A percentile compares a stretch with the other conserved stretches of the same genome.
phyloP scores from a whole-genome alignment of 352 stramenopile species.

The Globisporangium canariense region DNA sequence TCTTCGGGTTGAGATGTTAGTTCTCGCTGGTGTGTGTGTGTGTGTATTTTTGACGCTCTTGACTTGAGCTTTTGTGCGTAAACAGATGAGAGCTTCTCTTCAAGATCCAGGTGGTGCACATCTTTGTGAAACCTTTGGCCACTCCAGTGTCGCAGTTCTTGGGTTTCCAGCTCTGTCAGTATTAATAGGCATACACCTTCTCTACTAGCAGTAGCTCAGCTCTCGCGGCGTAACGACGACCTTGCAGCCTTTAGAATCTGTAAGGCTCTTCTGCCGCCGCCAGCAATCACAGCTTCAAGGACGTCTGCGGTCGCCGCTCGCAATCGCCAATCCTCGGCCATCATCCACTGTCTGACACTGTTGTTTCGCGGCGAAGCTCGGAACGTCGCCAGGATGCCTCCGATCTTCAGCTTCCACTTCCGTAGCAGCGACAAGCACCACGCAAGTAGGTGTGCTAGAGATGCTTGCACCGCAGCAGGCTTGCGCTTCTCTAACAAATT shows the following conservation, averaged over 20 bases:
- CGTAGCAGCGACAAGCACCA: slow-evolving; percentile 36
- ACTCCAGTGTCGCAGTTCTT: slow-evolving; percentile 1
- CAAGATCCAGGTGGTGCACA: too few species aligned
- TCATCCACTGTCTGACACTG: neutral
- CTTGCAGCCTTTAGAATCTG: neutral
- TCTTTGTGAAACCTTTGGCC: neutral
- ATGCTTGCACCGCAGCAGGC: neutral
- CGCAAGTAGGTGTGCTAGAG: slow-evolving; percentile 21
- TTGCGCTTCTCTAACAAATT: neutral
- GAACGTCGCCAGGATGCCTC: slow-evolving; percentile 11
- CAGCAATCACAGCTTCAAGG: neutral
- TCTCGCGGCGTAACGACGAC: neutral
- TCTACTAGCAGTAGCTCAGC: neutral
- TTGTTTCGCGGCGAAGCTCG: neutral
- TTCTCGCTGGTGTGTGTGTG: too few species aligned
- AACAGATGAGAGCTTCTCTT: too few species aligned
- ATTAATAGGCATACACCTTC: neutral
- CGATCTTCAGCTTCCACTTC: slow-evolving; percentile 22
- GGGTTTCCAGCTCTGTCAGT: neutral
- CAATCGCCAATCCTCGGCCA: neutral
- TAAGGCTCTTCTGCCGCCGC: neutral
- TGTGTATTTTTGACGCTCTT: too few species aligned
- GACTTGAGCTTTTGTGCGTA: too few species aligned
- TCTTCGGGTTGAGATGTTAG: too few species aligned
- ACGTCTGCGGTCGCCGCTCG: neutral